These are phyloP conservation scores for Phytophthora aleatoria DNA, from an alignment of 352 stramenopile genomes.

Conservation along the genomic window DNA sequence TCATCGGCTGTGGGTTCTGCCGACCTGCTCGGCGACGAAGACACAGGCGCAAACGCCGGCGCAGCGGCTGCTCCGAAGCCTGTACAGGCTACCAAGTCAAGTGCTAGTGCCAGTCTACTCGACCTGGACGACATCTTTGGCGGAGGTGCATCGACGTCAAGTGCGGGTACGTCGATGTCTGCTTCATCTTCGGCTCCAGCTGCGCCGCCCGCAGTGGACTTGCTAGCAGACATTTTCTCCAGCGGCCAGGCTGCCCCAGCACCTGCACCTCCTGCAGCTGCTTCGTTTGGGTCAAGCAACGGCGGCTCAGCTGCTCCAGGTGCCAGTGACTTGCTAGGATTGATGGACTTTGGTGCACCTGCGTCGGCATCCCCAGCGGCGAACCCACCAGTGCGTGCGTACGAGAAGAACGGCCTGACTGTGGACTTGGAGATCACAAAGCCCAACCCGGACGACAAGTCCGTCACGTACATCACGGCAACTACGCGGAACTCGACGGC, in stretches of 20 bases:
- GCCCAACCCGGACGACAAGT: conserved; percentile 91
- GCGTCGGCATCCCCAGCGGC: conserved; percentile 27
- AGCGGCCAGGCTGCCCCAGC: conserved; percentile 39
- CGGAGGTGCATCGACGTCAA: conserved; percentile 45
- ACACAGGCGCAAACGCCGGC: conserved; percentile 13
- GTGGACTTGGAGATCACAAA: conserved; percentile 93
- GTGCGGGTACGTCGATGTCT: conserved; percentile 20
- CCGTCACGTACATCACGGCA: conserved; percentile 92
- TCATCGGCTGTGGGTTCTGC: conserved; percentile 39
- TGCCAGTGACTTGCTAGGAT: conserved; percentile 62
- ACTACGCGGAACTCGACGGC: conserved; percentile 93
- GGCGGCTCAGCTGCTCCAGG: conserved; percentile 13
- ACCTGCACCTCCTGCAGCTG: conserved; percentile 32
- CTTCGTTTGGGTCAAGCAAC: conserved; percentile 25
- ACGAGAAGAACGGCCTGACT: conserved; percentile 95
- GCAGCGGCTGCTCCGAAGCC: conserved; percentile 22
- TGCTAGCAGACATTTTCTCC: conserved; percentile 96
- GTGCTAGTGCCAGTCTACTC: conserved; percentile 80
- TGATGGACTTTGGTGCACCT: conserved; percentile 77
- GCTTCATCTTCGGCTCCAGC: conserved; percentile 31
- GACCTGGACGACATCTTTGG: conserved; percentile 97
- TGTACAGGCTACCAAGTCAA: conserved; percentile 29
- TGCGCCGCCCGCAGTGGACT: conserved; percentile 70
- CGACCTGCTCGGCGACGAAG: conserved; percentile 88
- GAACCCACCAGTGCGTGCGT: conserved; percentile 86